Percentiles rank a stretch among this genome's conserved stretches.
phyloP scores from a whole-genome alignment of 1,139 yeast genomes.

The Hansenula lynferdii region DNA sequence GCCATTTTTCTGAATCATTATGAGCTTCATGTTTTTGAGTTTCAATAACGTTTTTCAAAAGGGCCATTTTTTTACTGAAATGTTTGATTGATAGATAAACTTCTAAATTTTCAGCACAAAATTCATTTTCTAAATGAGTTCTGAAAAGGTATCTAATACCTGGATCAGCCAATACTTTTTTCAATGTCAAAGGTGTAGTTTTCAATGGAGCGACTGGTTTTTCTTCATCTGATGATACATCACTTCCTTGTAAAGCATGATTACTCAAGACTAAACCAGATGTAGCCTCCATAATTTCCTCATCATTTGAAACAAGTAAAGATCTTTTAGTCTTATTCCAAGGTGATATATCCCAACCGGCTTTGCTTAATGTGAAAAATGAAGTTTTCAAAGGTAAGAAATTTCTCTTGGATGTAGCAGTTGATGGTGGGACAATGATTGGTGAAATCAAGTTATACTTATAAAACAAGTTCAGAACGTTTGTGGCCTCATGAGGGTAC shows the following conservation, averaged over 20 bases:
- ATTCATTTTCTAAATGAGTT: constrained; percentile 54
- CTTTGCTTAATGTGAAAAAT: constrained; percentile 32
- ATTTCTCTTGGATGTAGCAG: background rate
- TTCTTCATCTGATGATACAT: constrained; percentile 7
- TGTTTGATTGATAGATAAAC: constrained; percentile 58
- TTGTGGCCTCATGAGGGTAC: constrained; percentile 53
- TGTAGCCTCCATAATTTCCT: constrained; percentile 11
- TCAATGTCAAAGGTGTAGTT: constrained; percentile 27
- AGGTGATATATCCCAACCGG: constrained; percentile 33
- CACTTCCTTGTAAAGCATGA: constrained; percentile 8
- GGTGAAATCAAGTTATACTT: constrained; percentile 45
- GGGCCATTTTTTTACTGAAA: constrained; percentile 33
- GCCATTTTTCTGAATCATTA: constrained; percentile 3
- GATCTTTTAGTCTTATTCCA: constrained; percentile 27
- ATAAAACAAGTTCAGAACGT: constrained; percentile 54
- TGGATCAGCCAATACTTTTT: constrained; percentile 63
- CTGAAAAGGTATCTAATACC: constrained; percentile 70
- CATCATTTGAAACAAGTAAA: constrained; percentile 14
- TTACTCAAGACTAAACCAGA: constrained; percentile 15
- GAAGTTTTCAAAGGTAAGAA: constrained; percentile 26
- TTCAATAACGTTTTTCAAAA: constrained; percentile 28
- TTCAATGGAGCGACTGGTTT: background rate
- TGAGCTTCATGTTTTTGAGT: constrained; percentile 13
- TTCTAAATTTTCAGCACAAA: constrained; percentile 72
- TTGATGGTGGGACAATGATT: constrained; percentile 25